These are phyloP conservation scores for Fusarium aywerte DNA, from an alignment of 2,329 filamentous ascomycete species.

Conservation along the genomic window DNA sequence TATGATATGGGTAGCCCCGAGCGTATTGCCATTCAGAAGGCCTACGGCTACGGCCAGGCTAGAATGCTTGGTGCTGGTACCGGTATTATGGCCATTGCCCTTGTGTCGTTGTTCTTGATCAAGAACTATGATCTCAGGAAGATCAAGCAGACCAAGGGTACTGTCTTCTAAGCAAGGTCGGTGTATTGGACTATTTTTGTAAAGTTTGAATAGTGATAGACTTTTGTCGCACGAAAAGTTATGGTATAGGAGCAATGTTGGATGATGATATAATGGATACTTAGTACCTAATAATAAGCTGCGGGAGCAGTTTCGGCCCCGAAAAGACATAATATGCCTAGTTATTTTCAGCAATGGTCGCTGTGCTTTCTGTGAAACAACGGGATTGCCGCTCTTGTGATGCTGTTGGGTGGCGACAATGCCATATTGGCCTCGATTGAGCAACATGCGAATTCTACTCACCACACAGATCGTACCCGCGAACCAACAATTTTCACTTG, in stretches of 20 bases:
- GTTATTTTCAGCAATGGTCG: not conserved
- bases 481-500: too few relatives aligned
- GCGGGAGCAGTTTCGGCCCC: not conserved
- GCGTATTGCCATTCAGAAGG: constrained; percentile 65
- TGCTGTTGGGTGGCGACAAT: not conserved
- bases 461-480: not conserved
- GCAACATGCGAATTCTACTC: too few relatives aligned
- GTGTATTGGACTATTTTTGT: not conserved
- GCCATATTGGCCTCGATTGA: not conserved
- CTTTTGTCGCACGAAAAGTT: constrained; percentile 9
- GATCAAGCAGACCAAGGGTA: constrained; percentile 62
- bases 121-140: constrained; percentile 62
- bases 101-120: constrained; percentile 58
- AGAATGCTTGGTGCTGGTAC: constrained; percentile 58
- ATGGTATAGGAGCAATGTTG: constrained; percentile 12
- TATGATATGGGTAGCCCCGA: constrained; percentile 59
- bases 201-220: not conserved
- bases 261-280: not conserved
- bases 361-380: not conserved
- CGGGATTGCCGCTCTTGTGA: not conserved
- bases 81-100: constrained; percentile 47
- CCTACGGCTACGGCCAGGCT: constrained; percentile 65
- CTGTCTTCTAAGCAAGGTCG: constrained; percentile 55
- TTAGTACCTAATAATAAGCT: constrained; percentile 12
- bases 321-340: not conserved